Base-by-base conservation (phyloP, 2,329 filamentous ascomycete species). In the Penicillium sp. region DNA sequence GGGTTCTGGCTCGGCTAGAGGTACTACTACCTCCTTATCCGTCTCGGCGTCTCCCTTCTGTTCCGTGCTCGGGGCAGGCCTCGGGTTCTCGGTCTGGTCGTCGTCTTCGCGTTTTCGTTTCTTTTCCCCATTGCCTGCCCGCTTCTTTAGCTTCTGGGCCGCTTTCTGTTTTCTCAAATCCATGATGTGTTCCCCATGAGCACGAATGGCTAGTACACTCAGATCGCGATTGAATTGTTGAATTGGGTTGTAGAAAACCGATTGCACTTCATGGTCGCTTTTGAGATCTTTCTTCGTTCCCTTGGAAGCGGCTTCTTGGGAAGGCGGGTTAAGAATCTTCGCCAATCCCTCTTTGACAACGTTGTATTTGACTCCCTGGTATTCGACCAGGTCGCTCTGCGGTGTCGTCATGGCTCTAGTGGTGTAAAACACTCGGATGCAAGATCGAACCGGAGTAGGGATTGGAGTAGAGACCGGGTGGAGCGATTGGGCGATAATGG, bases 221-320 rank as follows among this genome's bases (percentile, higher is more conserved):
- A 99, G 73, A 67, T 99, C 93, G 39, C 95, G 87, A 71, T 99
- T 99, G 77, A 97, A 99, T 67, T 99, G 93, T 68, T 99, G 93
- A 46, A 99, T 96, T 0, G 93, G 92, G 62, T 99, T 99, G 79
- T 99, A 99, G 66, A 99, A 99, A 48, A 99, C 95, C 29, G 78
- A 76, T 62, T 92, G 87, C 59, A 84, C 80, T 33, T 83, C 77
- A 59, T 82, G 78, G 43, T 84, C 80, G 51, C 79, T 75, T 49
- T 69, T 69, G 25, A 69, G 58, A 52, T 72, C 66, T 33, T 59
- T 65, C 53, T 75, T 76, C 38, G 74, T 73, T 19, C 72, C 66
- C 53, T 75, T 72, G 0, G 62, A 52, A 52, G 65, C 64, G 35
- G 69, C 42, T 54, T 70, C 68, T 58, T 70, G 79, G 65, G 57